Evolutionary conservation across 225 moss, liverwort and hornwort species (phyloP), one percentile per base, ranked within the genome.

Genomic region (Polytrichum commune): DNA sequence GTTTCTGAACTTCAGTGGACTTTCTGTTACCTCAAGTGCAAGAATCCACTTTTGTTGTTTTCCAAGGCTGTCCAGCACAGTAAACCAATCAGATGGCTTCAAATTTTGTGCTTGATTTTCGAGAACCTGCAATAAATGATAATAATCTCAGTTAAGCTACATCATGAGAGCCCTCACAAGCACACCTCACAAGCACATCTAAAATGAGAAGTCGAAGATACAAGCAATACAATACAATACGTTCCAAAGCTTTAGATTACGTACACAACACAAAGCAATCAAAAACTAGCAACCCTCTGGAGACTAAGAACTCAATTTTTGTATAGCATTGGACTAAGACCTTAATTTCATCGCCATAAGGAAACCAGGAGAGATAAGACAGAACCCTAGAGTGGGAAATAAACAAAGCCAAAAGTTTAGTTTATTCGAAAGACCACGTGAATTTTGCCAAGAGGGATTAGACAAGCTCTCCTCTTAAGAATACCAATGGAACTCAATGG

Each of bases 11-110:
- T 33, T 33, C 33, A 33, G 33, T 33, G 5, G 27, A 79, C 80
- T 73, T 90, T 61, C 55, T 63, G 71, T 54, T 84, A 96, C 96
- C 93, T 97, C 96, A 72, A 97, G 93, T 60, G 92, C 92, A 27
- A 92, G 77, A 69, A 81, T 76, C 96, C 96, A 97, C 29, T 78
- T 84, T 29, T 80, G 90, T 65, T 84, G 90, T 32, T 71, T 85
- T 62, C 93, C 96, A 55, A 97, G 84, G 38, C 86, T 91, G 63
- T 93, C 93, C 72, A 97, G 64, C 29, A 97, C 83, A 27, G 75
- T 75, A 81, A 97, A 93, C 96, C 93, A 92, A 66, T 93, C 89
- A 5, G 80, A 71, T 24, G 92, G 78, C 53, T 83, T 83, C 66
- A 97, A 60, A 78, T 73, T 81, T 25, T 75, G 80, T 9, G 83